Evolutionary conservation across 2,329 filamentous ascomycete species (phyloP), one percentile per base, ranked within the genome.

Genomic region (Cytospora paraplurivora): DNA sequence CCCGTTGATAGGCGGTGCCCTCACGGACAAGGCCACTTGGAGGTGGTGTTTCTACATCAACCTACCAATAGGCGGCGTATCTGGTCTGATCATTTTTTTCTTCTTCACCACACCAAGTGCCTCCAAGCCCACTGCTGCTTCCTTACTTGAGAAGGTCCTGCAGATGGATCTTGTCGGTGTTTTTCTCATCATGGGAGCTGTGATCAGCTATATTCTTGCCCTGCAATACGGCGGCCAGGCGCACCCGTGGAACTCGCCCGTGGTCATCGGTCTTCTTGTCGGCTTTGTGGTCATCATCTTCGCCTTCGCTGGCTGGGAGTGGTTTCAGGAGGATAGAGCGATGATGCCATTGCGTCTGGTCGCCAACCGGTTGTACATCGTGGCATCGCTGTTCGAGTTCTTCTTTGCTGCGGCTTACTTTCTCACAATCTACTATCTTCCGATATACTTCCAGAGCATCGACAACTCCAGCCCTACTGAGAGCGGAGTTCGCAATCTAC

Each of bases 401-500:
- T 76, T 79, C 60, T 74, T 82, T 19, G 77, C 78, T 15, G 74
- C 76, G 3, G 72, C 76, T 12, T 78, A 80, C 56, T 78, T 83
- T 64, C 68, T 82, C 1, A 72, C 77, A 1, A 71, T 81, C 4
- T 81, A 79, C 72, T 81, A 81, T 65, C 71, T 83, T 6, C 81
- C 82, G 1, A 75, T 83, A 64, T 84, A 81, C 74, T 82, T 85
- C 71, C 79, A 85, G 71, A 76, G 77, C 37, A 75, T 83, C 66
- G 76, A 76, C 64, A 75, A 74, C 15, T 74, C 74, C 47, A 72
- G 69, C 12, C 74, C 78, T 1, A 74, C 75, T 12, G 67, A 72
- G 17, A 72, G 71, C 1, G 78, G 77, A 2, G 73, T 81, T 13
- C 71, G 73, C 27, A 78, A 77, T 59, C 71, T 82, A 15, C 77